Base-by-base conservation (phyloP, 129 eudicot genomes). In the Artemisia argyi region DNA sequence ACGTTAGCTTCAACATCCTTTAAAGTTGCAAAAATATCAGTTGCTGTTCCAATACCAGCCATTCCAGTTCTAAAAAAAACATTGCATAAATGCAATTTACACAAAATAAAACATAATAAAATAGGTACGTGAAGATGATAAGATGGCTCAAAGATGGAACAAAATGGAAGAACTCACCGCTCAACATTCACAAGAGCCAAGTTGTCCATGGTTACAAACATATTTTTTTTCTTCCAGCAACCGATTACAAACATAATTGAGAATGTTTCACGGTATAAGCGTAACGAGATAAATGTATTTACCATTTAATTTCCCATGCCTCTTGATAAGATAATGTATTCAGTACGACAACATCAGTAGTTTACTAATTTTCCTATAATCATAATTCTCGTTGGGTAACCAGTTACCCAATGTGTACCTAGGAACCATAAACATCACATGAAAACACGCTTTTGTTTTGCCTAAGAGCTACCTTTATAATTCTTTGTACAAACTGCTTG, bases 41-140 rank as follows among this genome's bases (percentile, higher is more conserved):
- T 90, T 39, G 99, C 94, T 74, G 99, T 95, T 77, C 99, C 99
- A 65, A 95, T 97, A 80, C 99, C 99, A 65, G 97, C 96, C 99
- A 95, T 95, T 71, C 99, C 99, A 83, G 97, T 95, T 79, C 99
- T 95, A 83, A 60, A n/a, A n/a, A 72, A 73, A 79, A 48, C 71
- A 75, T 72, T 74, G 61, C 73, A 76, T 48, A 66, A 50, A 58
- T 24, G 56, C 69, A 70, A 64, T 61, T 78, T 54, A 68, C 32
- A 75, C 57, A 61, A 72, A 28, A 20, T 0, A 20, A 20, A 63
- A 13, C 39, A 48, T 56, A 48, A 66, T 77, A 8, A 42, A 55
- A 28, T 26, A 11, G 48, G 32, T n/a, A n/a, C n/a, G 60, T 22
- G 50, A 35, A 57, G 17, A 11, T 0, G 22, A 47, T 60, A 78